Percentiles rank a stretch among this genome's conserved stretches.
Evolutionary conservation across 805 yeast genomes (phyloP).

Genomic region (Candida adriatica): DNA sequence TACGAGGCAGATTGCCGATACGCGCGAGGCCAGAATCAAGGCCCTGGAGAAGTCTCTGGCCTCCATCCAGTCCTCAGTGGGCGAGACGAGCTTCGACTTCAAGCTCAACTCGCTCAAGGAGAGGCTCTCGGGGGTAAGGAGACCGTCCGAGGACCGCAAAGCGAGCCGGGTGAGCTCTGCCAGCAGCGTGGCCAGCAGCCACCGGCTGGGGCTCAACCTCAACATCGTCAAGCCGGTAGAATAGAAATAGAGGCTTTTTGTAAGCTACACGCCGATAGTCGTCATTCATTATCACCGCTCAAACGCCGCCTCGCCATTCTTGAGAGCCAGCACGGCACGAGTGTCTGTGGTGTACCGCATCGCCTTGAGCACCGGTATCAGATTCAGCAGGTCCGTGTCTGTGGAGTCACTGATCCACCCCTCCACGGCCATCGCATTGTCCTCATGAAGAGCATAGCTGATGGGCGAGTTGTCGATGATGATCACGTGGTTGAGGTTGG

Average conservation of each 20-base stretch:
- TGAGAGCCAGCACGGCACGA: slow-evolving; percentile 65
- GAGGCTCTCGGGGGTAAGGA: slow-evolving; percentile 14
- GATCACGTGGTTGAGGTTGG: slow-evolving; percentile 59
- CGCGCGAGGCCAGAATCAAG: slow-evolving; percentile 50
- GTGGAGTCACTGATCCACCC: slow-evolving; percentile 98
- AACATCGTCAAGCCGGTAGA: background rate
- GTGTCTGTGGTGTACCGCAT: slow-evolving; percentile 81
- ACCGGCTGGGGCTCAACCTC: too few species aligned
- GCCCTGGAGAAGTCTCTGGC: slow-evolving; percentile 42
- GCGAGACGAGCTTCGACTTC: slow-evolving; percentile 7
- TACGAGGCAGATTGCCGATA: slow-evolving; percentile 48
- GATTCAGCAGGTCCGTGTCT: slow-evolving; percentile 73
- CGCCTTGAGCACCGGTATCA: slow-evolving; percentile 74
- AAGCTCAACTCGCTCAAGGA: slow-evolving; percentile 15
- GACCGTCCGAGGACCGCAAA: too few species aligned
- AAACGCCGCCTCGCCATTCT: slow-evolving; percentile 62
- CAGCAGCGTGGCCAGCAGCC: too few species aligned
- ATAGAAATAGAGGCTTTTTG: background rate
- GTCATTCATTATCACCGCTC: slow-evolving; percentile 21
- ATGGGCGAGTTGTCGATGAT: slow-evolving; percentile 92
- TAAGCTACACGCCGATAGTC: background rate
- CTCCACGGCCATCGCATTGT: slow-evolving; percentile 87
- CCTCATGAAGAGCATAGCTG: slow-evolving; percentile 75
- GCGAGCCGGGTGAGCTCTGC: too few species aligned
- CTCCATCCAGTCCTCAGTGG: slow-evolving; percentile 29